phyloP scores from a whole-genome alignment of 768 basidiomycete species.

The Collybia mongolica region DNA sequence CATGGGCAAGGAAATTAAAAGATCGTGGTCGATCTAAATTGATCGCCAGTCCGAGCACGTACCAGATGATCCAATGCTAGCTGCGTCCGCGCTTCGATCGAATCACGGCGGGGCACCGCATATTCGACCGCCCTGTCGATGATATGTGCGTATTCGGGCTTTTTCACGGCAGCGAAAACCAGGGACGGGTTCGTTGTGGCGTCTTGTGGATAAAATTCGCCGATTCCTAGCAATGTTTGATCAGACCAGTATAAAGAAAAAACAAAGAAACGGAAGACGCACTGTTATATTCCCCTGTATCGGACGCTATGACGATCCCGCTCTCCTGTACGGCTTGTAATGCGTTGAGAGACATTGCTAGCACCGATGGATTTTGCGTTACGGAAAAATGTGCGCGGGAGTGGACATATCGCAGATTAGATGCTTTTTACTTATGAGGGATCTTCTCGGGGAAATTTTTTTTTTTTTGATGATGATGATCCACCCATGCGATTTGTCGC shows the following conservation, averaged over 20 bases:
- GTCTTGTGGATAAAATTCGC: conserved; percentile 27
- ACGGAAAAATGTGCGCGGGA: not conserved
- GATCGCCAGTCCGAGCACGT: conserved; percentile 10
- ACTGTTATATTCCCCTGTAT: conserved; percentile 33
- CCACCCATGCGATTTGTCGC: conserved; percentile 2
- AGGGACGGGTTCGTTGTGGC: conserved; percentile 37
- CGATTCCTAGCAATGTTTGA: conserved; percentile 21
- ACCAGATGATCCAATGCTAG: conserved; percentile 30
- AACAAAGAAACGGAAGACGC: conserved; percentile 2
- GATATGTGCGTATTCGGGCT: conserved; percentile 30
- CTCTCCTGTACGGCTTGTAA: conserved; percentile 25
- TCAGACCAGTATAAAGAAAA: not conserved
- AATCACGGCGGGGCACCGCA: conserved; percentile 11
- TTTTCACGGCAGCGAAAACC: conserved; percentile 28
- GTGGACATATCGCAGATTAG: not conserved
- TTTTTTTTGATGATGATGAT: conserved; percentile 1
- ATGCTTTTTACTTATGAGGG: not conserved
- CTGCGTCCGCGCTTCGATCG: conserved; percentile 18
- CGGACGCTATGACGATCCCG: conserved; percentile 30
- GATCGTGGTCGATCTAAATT: not conserved
- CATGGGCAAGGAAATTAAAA: not conserved
- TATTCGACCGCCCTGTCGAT: conserved; percentile 27
- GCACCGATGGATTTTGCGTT: not conserved
- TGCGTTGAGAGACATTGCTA: conserved; percentile 17
- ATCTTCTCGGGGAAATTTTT: not conserved